Evolutionary conservation across 1,284 basidiomycete species (phyloP).

Genomic region (Ustilago tritici): DNA sequence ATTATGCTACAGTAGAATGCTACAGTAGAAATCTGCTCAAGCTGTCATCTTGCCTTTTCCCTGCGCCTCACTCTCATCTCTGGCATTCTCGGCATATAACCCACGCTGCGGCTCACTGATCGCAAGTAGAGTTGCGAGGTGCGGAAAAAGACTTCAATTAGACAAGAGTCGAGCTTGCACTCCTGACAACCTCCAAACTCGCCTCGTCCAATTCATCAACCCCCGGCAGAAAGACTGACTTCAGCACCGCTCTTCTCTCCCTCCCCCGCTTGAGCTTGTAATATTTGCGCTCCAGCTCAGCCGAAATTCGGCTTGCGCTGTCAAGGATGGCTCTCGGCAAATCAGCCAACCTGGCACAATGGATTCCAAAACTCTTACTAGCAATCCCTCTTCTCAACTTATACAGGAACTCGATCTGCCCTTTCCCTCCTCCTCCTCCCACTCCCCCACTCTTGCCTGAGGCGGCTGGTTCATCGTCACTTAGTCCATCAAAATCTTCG

Average conservation of each 20-base stretch:
- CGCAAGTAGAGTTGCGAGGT: no score
- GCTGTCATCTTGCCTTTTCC: no score
- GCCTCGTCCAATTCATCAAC: not conserved
- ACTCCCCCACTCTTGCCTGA: slow-evolving; percentile 3
- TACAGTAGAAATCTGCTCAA: no score
- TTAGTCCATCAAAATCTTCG: not conserved
- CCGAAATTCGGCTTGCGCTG: slow-evolving; percentile 17
- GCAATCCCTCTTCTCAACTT: slow-evolving; percentile 55
- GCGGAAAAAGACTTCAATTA: no score
- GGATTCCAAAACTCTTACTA: slow-evolving; percentile 62
- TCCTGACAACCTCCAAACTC: no score
- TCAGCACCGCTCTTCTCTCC: not conserved
- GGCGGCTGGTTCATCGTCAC: slow-evolving; percentile 2
- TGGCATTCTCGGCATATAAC: no score
- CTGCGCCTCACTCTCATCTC: no score
- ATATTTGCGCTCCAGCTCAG: slow-evolving; percentile 2
- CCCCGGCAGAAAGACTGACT: not conserved
- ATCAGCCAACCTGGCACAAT: slow-evolving; percentile 62
- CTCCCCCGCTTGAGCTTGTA: not conserved
- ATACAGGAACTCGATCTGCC: slow-evolving; percentile 66
- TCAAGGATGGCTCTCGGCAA: slow-evolving; percentile 30
- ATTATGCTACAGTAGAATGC: no score
- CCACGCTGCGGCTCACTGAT: no score
- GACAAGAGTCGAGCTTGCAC: no score
- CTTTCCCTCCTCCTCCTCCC: slow-evolving; percentile 6